These are phyloP conservation scores for Globisporangium uncinulatum DNA, from an alignment of 352 stramenopile species.

Conservation along the genomic window DNA sequence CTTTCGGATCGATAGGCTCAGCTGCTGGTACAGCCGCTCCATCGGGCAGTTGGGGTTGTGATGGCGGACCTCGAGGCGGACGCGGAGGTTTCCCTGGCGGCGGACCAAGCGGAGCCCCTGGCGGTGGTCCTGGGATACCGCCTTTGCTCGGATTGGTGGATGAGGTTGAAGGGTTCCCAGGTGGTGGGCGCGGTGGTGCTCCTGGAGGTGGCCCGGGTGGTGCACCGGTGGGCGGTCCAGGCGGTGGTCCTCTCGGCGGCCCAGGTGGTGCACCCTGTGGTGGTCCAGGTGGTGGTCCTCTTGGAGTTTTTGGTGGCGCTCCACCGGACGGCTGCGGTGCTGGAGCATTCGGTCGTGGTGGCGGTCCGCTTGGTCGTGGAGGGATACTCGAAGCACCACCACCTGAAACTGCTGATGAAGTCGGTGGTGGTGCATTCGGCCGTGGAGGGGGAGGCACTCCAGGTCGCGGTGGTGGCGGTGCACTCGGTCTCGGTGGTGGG, in stretches of 20 bases:
- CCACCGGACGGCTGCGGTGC: slow-evolving; percentile 3
- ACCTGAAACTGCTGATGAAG: not conserved
- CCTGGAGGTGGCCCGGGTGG: slow-evolving; percentile 16
- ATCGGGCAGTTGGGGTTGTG: slow-evolving; percentile 2
- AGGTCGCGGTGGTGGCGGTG: slow-evolving; percentile 21
- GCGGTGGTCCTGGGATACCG: slow-evolving; percentile 24
- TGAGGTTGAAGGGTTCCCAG: slow-evolving; percentile 10
- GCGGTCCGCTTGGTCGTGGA: not conserved
- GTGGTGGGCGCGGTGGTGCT: slow-evolving; percentile 15
- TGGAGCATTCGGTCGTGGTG: not conserved
- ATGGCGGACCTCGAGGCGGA: slow-evolving; percentile 43
- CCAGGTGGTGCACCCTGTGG: slow-evolving; percentile 11
- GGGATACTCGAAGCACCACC: not conserved
- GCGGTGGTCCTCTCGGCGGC: slow-evolving; percentile 15
- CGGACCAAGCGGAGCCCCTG: slow-evolving; percentile 38
- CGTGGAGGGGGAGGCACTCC: slow-evolving; percentile 16
- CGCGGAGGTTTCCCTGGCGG: slow-evolving; percentile 41
- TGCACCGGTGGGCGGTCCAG: slow-evolving; percentile 12
- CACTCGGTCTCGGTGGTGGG: slow-evolving; percentile 6
- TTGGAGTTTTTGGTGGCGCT: slow-evolving; percentile 17
- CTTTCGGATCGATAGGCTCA: not conserved
- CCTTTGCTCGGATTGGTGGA: slow-evolving; percentile 9
- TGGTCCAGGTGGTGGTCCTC: slow-evolving; percentile 17
- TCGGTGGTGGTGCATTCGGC: slow-evolving; percentile 1
- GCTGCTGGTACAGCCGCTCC: not conserved